Evolutionary conservation across 495 filamentous ascomycete genomes (phyloP).

Genomic region (Tirmania nivea): DNA sequence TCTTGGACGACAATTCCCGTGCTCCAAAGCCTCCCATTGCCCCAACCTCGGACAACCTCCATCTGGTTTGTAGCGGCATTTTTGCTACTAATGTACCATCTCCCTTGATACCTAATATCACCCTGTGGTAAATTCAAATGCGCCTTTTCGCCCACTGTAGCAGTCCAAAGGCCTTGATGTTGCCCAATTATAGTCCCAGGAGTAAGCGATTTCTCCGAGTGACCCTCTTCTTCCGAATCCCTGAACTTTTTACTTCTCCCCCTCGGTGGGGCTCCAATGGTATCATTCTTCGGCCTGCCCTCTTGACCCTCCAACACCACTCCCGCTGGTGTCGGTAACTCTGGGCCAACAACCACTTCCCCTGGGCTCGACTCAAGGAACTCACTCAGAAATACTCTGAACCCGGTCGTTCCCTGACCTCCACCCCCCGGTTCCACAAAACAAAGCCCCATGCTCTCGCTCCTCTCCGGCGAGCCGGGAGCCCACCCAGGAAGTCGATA

Average conservation of each 20-base stretch:
- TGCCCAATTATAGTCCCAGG: constrained; percentile 10
- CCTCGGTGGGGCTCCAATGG: background rate
- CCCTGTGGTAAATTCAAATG: constrained; percentile 16
- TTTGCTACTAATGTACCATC: constrained; percentile 17
- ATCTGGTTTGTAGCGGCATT: constrained; percentile 10
- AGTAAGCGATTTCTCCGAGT: background rate
- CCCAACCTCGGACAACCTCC: constrained; percentile 14
- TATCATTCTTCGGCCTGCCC: background rate
- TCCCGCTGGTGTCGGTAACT: background rate
- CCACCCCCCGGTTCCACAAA: constrained; percentile 13
- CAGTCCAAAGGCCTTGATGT: constrained; percentile 17
- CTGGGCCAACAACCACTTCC: constrained; percentile 8
- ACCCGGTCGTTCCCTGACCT: constrained; percentile 9
- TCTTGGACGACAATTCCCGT: constrained; percentile 13
- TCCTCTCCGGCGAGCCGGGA: constrained; percentile 8
- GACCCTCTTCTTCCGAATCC: background rate
- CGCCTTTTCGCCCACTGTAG: constrained; percentile 15
- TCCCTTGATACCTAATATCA: constrained; percentile 6
- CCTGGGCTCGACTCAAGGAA: constrained; percentile 16
- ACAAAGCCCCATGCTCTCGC: constrained; percentile 18
- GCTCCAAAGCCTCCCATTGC: constrained; percentile 15
- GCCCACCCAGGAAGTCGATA: constrained; percentile 15
- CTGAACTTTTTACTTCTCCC: background rate
- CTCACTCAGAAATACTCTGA: constrained; percentile 13
- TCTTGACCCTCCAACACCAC: background rate